These are phyloP conservation scores for Cyclostephanos tholiformis DNA, from an alignment of 108 stramenopile species.

Conservation along the genomic window DNA sequence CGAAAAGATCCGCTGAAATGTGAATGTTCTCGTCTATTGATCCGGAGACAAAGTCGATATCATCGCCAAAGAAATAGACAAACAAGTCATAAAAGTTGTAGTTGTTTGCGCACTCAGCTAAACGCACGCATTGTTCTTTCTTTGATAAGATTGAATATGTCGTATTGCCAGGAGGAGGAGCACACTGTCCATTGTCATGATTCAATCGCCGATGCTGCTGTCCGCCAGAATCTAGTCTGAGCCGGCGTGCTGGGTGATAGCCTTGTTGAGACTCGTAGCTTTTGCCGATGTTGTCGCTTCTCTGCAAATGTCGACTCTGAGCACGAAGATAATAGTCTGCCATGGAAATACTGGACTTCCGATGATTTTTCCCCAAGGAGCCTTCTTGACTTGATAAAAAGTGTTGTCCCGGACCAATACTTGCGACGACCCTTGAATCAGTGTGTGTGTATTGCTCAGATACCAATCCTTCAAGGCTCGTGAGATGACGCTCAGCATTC, in stretches of 20 bases:
- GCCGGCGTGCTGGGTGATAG: not conserved
- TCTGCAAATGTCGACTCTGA: too few relatives aligned
- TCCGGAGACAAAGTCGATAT: conserved; percentile 18
- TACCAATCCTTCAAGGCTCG: too few relatives aligned
- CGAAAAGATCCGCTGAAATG: too few relatives aligned
- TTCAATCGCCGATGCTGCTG: not conserved
- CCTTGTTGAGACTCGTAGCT: not conserved
- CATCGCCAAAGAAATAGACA: conserved; percentile 15
- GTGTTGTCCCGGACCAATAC: too few relatives aligned
- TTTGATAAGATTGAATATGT: not conserved
- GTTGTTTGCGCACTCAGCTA: conserved; percentile 10
- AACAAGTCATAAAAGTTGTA: conserved; percentile 14
- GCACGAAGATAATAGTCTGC: too few relatives aligned
- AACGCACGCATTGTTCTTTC: not conserved
- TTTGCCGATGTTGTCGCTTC: too few relatives aligned
- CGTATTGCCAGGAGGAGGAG: not conserved
- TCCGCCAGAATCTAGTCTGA: not conserved
- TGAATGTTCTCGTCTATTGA: not conserved
- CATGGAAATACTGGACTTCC: too few relatives aligned
- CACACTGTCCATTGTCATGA: not conserved
- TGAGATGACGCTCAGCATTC: too few relatives aligned
- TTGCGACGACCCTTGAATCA: too few relatives aligned
- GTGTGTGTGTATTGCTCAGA: too few relatives aligned
- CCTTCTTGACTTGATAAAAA: too few relatives aligned
- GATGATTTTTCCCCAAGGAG: too few relatives aligned